Percentiles rank a stretch among this genome's conserved stretches.
These are phyloP conservation scores for Pyricularia grisea DNA, from an alignment of 2,329 filamentous ascomycete genomes.

Conservation along the genomic window DNA sequence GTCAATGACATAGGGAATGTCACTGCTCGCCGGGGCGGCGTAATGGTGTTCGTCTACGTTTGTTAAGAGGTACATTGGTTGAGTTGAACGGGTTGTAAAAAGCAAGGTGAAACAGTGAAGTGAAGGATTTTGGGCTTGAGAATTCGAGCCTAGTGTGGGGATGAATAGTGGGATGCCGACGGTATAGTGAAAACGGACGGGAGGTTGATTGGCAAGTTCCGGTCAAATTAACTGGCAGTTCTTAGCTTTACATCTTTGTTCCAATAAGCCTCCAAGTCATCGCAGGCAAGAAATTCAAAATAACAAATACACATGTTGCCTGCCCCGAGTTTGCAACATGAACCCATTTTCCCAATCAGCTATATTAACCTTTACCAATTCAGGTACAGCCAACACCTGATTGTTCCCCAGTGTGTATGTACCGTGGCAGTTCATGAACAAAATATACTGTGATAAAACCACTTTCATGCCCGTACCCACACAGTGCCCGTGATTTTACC, in stretches of 20 bases:
- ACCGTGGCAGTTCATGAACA: too few species aligned
- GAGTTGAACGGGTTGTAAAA: not conserved
- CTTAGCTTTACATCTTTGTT: too few species aligned
- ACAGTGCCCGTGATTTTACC: not conserved
- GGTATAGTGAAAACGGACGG: not conserved
- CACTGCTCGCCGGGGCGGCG: constrained; percentile 22
- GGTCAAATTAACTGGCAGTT: not conserved
- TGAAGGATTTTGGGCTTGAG: not conserved
- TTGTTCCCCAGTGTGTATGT: not conserved
- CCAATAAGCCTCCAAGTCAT: too few species aligned
- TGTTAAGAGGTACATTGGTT: constrained; percentile 32
- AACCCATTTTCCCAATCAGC: not conserved
- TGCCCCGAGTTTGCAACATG: not conserved
- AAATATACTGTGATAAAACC: not conserved
- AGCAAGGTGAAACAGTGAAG: not conserved
- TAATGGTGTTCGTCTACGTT: constrained; percentile 29
- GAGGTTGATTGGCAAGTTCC: not conserved
- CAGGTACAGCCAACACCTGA: not conserved
- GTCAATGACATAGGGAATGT: constrained; percentile 45
- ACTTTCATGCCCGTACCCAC: not conserved
- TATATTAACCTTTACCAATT: not conserved
- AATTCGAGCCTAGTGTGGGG: not conserved
- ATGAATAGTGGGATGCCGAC: not conserved
- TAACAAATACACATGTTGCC: not conserved
- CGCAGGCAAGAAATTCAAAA: too few species aligned